Evolutionary conservation across 768 basidiomycete species (phyloP).

Genomic region (Amanita rubescens): DNA sequence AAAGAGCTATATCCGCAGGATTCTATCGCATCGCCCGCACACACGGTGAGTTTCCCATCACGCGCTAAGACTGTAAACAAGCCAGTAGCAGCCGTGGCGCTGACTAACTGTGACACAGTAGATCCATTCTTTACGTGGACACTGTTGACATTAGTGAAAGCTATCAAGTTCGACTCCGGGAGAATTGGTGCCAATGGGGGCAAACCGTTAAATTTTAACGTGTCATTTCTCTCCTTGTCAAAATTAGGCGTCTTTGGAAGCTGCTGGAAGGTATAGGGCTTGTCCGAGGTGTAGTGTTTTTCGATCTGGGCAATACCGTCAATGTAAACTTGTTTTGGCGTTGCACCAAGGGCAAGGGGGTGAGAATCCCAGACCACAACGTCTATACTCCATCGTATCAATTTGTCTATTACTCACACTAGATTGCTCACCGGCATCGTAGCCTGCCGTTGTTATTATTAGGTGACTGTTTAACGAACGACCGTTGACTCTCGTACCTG

Average conservation of each 20-base stretch:
- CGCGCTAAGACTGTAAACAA: constrained; percentile 40
- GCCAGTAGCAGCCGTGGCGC: constrained; percentile 13
- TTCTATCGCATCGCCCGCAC: constrained; percentile 20
- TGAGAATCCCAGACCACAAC: constrained; percentile 73
- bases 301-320: constrained; percentile 73
- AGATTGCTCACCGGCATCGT: constrained; percentile 50
- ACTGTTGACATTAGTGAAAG: constrained; percentile 60
- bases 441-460: constrained; percentile 33
- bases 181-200: constrained; percentile 49
- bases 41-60: constrained; percentile 48
- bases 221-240: constrained; percentile 44
- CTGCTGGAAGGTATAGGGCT: constrained; percentile 47
- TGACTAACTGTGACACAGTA: constrained; percentile 25
- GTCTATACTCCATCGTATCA: constrained; percentile 28
- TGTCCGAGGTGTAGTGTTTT: constrained; percentile 36
- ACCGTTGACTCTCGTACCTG: constrained; percentile 27
- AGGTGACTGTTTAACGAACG: neutral
- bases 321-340: constrained; percentile 76
- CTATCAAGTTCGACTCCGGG: constrained; percentile 29
- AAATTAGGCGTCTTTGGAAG: constrained; percentile 53
- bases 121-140: constrained; percentile 33
- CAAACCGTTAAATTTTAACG: constrained; percentile 54
- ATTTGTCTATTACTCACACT: neutral
- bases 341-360: constrained; percentile 70
- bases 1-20: constrained; percentile 13